Evolutionary conservation across 805 yeast species (phyloP).

Genomic region (Saccharomycopsis selenospora): DNA sequence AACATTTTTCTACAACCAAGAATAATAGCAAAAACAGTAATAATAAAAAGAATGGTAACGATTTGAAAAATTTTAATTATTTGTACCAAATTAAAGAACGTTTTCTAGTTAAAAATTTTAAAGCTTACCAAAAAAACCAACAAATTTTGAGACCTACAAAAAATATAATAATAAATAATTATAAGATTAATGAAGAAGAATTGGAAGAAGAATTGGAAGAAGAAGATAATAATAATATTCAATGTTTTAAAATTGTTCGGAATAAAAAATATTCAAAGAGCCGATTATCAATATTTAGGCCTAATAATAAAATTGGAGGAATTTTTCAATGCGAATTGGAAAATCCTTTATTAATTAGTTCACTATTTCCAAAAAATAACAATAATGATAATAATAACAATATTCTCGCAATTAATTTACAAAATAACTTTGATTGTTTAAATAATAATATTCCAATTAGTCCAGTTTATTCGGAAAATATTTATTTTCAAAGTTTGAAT

Average conservation of each 20-base stretch:
- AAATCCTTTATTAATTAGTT: not conserved
- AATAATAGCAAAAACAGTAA: no score
- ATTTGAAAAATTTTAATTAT: not conserved
- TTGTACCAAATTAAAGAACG: not conserved
- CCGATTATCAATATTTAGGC: constrained; percentile 9
- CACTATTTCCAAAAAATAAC: not conserved
- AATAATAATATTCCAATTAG: constrained; percentile 8
- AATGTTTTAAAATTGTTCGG: constrained; percentile 15
- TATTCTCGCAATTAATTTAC: not conserved
- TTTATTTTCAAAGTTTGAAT: constrained; percentile 12
- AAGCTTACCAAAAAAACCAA: not conserved
- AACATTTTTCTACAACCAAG: no score
- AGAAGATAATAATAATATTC: not conserved
- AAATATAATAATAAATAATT: not conserved
- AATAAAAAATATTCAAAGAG: constrained; percentile 7
- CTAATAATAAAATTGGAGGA: constrained; percentile 13
- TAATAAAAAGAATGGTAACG: not conserved
- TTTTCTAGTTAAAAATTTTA: not conserved
- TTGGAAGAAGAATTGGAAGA: not conserved
- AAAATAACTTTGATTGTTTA: constrained; percentile 8
- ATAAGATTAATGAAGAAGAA: constrained; percentile 1
- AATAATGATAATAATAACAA: not conserved
- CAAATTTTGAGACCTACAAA: not conserved
- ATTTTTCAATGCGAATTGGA: constrained; percentile 13
- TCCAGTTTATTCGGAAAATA: constrained; percentile 16